A percentile compares a stretch with the other conserved stretches of the same genome.
Evolutionary conservation across 306 rosid genomes (phyloP).

Genomic region (Cucurbita ficifolia): DNA sequence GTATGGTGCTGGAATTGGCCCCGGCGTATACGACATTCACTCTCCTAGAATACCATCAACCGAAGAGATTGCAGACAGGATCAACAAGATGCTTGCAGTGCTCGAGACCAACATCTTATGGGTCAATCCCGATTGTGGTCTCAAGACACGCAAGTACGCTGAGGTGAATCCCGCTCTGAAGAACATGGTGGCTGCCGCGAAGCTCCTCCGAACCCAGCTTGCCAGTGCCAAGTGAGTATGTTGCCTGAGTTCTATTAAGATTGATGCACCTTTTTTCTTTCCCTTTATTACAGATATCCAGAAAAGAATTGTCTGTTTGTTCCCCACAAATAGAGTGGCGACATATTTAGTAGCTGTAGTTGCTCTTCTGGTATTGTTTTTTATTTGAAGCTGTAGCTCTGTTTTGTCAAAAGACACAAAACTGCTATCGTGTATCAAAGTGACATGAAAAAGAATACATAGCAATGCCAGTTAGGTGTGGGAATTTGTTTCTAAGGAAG

Average conservation of each 20-base stretch:
- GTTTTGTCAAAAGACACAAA: neutral
- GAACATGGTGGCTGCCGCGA: constrained; percentile 75
- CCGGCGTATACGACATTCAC: constrained; percentile 80
- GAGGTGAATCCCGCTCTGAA: constrained; percentile 69
- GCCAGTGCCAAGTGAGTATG: constrained; percentile 33
- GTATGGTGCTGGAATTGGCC: constrained; percentile 78
- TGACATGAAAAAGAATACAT: too few species aligned
- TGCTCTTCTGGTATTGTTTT: neutral
- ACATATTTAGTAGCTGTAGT: neutral
- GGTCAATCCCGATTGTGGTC: constrained; percentile 90
- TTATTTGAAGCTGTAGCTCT: neutral
- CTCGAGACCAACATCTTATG: constrained; percentile 66
- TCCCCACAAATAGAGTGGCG: neutral
- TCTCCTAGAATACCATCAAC: constrained; percentile 77
- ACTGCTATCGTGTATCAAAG: too few species aligned
- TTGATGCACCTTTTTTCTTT: neutral
- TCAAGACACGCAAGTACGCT: constrained; percentile 66
- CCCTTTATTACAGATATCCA: neutral
- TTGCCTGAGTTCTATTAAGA: neutral
- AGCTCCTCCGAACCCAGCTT: constrained; percentile 50
- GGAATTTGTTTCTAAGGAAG: too few species aligned
- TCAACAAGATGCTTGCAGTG: constrained; percentile 66
- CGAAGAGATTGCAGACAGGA: constrained; percentile 54
- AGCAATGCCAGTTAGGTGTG: too few species aligned
- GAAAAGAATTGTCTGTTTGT: neutral